Evolutionary conservation across 78 protist genomes (phyloP), one percentile per base, ranked within the genome.

Genomic region (Dictyostelium discoideum): DNA sequence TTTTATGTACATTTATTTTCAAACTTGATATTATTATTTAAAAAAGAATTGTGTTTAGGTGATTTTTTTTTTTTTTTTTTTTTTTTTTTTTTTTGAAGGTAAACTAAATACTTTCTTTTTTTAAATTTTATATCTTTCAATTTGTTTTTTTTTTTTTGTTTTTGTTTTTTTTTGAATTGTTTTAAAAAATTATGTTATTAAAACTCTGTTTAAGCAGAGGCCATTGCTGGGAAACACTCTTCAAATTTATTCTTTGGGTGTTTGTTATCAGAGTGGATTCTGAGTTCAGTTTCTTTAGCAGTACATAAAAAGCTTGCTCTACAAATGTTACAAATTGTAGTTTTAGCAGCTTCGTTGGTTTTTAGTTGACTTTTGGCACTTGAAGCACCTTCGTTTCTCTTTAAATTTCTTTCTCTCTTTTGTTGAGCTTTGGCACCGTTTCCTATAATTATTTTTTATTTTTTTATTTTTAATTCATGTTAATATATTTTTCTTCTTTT

Each of bases 341-440:
- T 93, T 48, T 82, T 87, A 8, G 96, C 96, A 57, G 92, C 92
- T 84, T 93, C 93, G 37, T 93, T 93, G 13, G 93, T 13, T 46
- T 93, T 93, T 57, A 93, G 86, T 77, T 93, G 96, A 86, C 88
- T 79, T 32, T 93, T 29, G 39, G 69, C 92, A 44, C 69, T 60
- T n/a, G 65, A 5, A 10, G 77, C 96, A 69, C 69, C 85, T 57
- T 81, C 96, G 29, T 57, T 32, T 39, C 54, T 90, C 78, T 90
- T 80, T 13, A 90, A 8, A 42, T 87, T 87, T 85, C 96, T 84
- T 74, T 93, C 96, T 85, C 96, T 85, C 69, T 87, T 84, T 93
- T 93, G 96, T 82, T 86, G 93, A 69, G 96, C 96, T 48, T 65
- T 44, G 39, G 96, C 96, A 82, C 96, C 96, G 96, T 93, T 93